Evolutionary conservation across 768 basidiomycete species (phyloP).

Genomic region (Trametes maxima): DNA sequence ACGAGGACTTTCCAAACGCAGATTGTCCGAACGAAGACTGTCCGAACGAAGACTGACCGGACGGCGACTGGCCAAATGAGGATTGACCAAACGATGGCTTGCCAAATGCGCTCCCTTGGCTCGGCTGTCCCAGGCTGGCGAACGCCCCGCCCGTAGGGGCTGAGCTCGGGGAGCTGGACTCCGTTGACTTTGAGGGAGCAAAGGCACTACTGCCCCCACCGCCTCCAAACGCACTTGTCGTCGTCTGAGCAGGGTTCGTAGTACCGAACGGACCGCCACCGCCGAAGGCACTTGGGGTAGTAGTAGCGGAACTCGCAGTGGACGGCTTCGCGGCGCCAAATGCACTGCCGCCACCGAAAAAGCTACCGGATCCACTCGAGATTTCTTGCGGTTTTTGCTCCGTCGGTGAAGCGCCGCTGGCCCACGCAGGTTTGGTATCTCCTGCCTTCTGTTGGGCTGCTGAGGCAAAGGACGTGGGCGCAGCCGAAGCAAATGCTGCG

Average conservation of each 20-base stretch:
- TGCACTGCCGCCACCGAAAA: background rate
- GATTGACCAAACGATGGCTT: slow-evolving; percentile 27
- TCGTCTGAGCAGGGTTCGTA: background rate
- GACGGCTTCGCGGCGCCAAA: background rate
- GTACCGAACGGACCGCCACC: background rate
- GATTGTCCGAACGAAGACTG: slow-evolving; percentile 35
- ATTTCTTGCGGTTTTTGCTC: background rate
- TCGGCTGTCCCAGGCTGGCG: slow-evolving; percentile 1
- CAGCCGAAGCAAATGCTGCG: slow-evolving; percentile 20
- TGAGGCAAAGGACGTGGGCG: slow-evolving; percentile 11
- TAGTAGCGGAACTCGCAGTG: background rate
- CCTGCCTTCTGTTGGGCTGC: slow-evolving; percentile 4
- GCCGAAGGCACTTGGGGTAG: background rate
- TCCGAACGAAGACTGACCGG: slow-evolving; percentile 3
- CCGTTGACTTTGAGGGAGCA: background rate
- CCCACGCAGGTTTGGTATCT: slow-evolving; percentile 18
- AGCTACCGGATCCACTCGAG: background rate
- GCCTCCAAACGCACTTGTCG: background rate
- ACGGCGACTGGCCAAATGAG: slow-evolving; percentile 10
- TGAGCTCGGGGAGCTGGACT: background rate
- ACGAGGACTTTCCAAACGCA: slow-evolving; percentile 31
- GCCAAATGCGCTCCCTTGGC: slow-evolving; percentile 3
- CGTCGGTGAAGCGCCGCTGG: background rate
- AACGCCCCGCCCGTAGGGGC: slow-evolving; percentile 3
- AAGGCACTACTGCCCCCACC: background rate